These are phyloP conservation scores for Mycocentrospora acerina DNA, from an alignment of 2,329 filamentous ascomycete species.

Conservation along the genomic window DNA sequence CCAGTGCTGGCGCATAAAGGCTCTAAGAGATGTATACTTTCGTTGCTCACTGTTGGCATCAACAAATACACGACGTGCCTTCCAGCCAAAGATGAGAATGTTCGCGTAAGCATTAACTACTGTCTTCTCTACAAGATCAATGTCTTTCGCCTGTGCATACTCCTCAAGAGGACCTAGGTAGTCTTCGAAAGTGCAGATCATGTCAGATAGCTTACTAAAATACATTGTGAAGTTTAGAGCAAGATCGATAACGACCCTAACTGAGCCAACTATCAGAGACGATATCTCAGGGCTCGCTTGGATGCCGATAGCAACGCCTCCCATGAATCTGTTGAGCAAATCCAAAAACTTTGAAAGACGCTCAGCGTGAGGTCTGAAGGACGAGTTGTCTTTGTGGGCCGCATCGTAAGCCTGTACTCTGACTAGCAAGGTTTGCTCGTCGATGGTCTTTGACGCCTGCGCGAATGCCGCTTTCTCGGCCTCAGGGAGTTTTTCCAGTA, in stretches of 20 bases:
- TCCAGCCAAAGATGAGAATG: conserved; percentile 18
- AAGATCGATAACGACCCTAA: conserved; percentile 20
- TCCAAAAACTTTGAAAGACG: conserved; percentile 16
- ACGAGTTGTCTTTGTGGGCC: conserved; percentile 14
- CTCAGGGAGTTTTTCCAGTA: conserved; percentile 10
- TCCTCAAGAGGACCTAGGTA: conserved; percentile 19
- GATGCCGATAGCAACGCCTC: conserved; percentile 18
- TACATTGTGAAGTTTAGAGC: conserved; percentile 17
- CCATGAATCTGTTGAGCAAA: conserved; percentile 22
- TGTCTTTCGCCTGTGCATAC: conserved; percentile 14
- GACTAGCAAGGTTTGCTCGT: conserved; percentile 12
- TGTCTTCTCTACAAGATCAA: conserved; percentile 9
- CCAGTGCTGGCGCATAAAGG: conserved; percentile 23
- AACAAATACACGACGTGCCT: conserved; percentile 17
- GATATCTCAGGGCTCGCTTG: conserved; percentile 19
- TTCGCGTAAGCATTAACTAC: conserved; percentile 17
- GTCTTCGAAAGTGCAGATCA: conserved; percentile 17
- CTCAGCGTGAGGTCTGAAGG: conserved; percentile 17
- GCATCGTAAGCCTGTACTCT: conserved; percentile 8
- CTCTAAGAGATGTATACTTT: conserved; percentile 13
- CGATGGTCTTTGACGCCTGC: conserved; percentile 7
- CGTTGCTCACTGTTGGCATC: conserved; percentile 9
- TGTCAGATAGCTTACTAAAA: conserved; percentile 19
- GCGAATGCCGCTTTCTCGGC: conserved; percentile 15
- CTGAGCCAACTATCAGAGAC: conserved; percentile 19